Conservation (phyloP, 805 yeast species). For the Nakazawaea sp. region DNA sequence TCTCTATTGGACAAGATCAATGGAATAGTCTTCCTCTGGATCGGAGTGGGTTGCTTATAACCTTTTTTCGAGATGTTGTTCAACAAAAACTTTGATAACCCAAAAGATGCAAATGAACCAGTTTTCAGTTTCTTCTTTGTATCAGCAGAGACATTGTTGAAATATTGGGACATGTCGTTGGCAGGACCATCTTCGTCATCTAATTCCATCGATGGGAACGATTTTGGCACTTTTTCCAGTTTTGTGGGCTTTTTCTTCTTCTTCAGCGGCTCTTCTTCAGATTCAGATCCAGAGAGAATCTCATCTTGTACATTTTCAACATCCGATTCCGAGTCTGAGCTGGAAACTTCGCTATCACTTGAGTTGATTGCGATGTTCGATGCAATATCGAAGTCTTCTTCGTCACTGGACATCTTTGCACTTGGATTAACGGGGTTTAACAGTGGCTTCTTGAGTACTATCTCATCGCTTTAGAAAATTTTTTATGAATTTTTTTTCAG, state of each 20-base stretch:
- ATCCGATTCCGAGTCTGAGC: constrained; percentile 21
- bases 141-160: constrained; percentile 30
- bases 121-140: constrained; percentile 51
- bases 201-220: constrained; percentile 35
- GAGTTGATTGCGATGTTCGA: constrained; percentile 45
- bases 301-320: constrained; percentile 44
- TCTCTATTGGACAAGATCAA: constrained; percentile 80
- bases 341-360: constrained; percentile 18
- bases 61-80: constrained; percentile 78
- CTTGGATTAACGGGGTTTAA: not conserved
- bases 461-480: not conserved
- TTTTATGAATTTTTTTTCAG: not conserved
- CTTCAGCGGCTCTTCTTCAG: constrained; percentile 23
- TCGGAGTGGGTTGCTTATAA: constrained; percentile 93
- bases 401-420: constrained; percentile 18
- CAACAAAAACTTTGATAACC: constrained; percentile 67
- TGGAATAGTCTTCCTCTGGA: constrained; percentile 94
- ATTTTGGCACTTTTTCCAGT: constrained; percentile 13
- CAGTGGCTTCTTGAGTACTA: not conserved
- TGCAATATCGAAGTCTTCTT: constrained; percentile 58
- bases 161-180: constrained; percentile 28
- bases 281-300: constrained; percentile 41
- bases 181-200: constrained; percentile 25
- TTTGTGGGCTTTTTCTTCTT: constrained; percentile 14
- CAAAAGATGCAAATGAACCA: constrained; percentile 88